Evolutionary conservation across 768 basidiomycete species (phyloP).

Genomic region (Boletus bicolor): DNA sequence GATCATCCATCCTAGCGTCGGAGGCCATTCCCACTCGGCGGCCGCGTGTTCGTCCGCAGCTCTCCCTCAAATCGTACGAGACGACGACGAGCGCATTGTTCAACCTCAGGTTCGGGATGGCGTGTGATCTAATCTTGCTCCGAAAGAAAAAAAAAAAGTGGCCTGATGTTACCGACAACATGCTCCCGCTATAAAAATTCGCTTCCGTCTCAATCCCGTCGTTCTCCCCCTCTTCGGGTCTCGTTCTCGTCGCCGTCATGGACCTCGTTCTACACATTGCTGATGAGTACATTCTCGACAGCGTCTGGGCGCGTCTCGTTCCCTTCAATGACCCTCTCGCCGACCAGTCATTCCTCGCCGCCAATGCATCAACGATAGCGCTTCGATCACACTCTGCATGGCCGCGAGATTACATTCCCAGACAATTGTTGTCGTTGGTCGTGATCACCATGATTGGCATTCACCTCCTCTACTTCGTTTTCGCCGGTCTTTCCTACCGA

Average conservation of each 20-base stretch:
- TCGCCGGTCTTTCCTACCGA: constrained; percentile 80
- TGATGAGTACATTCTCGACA: constrained; percentile 77
- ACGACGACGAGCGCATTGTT: neutral
- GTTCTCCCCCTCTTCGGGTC: neutral
- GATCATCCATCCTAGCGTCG: neutral
- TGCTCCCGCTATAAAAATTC: constrained; percentile 21
- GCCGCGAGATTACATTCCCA: constrained; percentile 79
- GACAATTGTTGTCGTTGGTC: constrained; percentile 72
- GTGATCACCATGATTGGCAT: constrained; percentile 78
- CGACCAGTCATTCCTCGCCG: constrained; percentile 26
- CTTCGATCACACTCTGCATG: constrained; percentile 60
- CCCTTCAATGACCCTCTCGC: constrained; percentile 53
- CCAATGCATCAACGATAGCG: constrained; percentile 40
- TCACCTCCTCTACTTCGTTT: constrained; percentile 80
- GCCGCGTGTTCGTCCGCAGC: neutral
- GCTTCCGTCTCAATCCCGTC: neutral
- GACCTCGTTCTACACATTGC: constrained; percentile 68
- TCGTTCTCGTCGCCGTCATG: constrained; percentile 47
- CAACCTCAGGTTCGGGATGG: neutral
- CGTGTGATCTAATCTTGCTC: constrained; percentile 14
- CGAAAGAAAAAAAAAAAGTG: constrained; percentile 30
- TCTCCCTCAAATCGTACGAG: neutral
- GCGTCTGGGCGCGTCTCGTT: constrained; percentile 69
- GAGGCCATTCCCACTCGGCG: no score
- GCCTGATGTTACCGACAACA: constrained; percentile 24